Percentiles rank a stretch among this genome's conserved stretches.
Evolutionary conservation across 495 filamentous ascomycete genomes (phyloP).

Genomic region (Aspergillus indologenus): DNA sequence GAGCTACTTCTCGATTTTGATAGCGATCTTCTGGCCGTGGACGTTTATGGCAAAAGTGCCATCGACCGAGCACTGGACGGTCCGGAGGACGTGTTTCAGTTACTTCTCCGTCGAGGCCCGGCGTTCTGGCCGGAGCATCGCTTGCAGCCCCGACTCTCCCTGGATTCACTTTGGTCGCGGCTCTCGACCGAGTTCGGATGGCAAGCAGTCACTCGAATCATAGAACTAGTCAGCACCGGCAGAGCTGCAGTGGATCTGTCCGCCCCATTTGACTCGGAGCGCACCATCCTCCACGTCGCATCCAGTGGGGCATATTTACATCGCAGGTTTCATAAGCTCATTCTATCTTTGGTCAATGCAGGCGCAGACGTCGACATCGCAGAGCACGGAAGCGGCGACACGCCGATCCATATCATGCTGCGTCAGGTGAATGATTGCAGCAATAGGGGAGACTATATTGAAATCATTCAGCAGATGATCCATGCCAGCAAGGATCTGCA

Average conservation of each 20-base stretch:
- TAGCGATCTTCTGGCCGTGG: neutral
- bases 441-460: neutral
- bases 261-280: neutral
- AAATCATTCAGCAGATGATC: neutral
- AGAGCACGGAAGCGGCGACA: neutral
- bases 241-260: neutral
- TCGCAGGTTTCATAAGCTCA: neutral
- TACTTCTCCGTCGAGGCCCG: neutral
- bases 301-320: neutral
- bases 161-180: neutral
- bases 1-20: neutral
- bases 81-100: neutral
- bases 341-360: neutral
- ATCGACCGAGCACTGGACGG: neutral
- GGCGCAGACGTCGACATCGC: neutral
- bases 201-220: neutral
- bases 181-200: neutral
- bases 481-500: neutral
- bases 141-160: neutral
- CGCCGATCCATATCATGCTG: neutral
- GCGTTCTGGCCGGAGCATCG: neutral
- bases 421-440: neutral
- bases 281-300: neutral
- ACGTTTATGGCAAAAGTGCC: neutral
- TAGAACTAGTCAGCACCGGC: neutral